Evolutionary conservation across 805 yeast species (phyloP).

Genomic region (Priceomyces fermenticarens): DNA sequence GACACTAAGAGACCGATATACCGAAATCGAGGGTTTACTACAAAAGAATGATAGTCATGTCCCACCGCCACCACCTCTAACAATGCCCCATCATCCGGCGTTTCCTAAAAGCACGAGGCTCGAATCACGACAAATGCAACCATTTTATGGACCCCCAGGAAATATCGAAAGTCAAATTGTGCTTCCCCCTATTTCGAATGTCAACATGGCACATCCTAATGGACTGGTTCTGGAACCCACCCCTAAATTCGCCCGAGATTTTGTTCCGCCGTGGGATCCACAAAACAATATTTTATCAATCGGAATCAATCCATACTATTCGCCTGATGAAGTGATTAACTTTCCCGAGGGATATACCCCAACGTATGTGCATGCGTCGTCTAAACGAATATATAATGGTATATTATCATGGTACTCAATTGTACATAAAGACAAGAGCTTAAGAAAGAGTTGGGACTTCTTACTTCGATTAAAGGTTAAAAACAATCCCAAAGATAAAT

Average conservation of each 20-base stretch:
- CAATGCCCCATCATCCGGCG: no score
- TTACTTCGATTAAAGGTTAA: slow-evolving; percentile 5
- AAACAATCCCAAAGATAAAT: background rate
- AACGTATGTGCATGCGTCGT: slow-evolving; percentile 34
- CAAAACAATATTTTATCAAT: slow-evolving; percentile 5
- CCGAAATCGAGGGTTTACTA: background rate
- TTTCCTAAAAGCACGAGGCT: no score
- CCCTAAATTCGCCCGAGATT: no score
- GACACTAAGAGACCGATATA: background rate
- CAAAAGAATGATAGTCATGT: no score
- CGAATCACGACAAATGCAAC: no score
- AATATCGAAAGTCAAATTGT: no score
- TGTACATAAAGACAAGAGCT: slow-evolving; percentile 43
- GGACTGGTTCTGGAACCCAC: no score
- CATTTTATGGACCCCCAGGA: no score
- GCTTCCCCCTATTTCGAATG: no score
- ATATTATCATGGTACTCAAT: slow-evolving; percentile 50
- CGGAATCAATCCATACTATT: slow-evolving; percentile 22
- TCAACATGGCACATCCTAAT: no score
- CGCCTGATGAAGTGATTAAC: slow-evolving; percentile 34
- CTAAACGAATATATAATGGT: slow-evolving; percentile 46
- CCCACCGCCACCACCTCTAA: no score
- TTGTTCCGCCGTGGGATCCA: background rate
- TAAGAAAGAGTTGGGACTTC: slow-evolving; percentile 9
- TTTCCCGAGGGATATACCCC: slow-evolving; percentile 44